These are phyloP conservation scores for Leishmania guyanensis DNA, from an alignment of 208 protist species.

Conservation along the genomic window DNA sequence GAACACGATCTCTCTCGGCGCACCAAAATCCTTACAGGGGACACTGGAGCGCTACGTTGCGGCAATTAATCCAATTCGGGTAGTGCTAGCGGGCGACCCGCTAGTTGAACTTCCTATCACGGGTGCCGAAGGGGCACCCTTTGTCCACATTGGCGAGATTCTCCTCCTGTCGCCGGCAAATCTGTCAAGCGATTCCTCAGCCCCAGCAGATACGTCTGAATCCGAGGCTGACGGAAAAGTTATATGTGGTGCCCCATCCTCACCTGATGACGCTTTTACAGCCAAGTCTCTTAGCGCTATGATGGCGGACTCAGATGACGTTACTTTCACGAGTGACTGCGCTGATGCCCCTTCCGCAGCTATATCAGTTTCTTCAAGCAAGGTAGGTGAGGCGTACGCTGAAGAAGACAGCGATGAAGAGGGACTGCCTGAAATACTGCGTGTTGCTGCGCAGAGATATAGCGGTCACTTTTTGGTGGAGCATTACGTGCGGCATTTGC, in stretches of 20 bases:
- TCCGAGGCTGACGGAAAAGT: background rate
- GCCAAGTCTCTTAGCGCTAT: conserved; percentile 32
- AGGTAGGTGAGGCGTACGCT: background rate
- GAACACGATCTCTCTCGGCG: conserved; percentile 76
- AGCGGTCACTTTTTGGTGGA: conserved; percentile 53
- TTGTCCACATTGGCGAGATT: conserved; percentile 84
- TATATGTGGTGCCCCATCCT: background rate
- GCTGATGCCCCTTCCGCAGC: background rate
- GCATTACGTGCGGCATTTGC: conserved; percentile 65
- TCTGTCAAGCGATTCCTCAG: background rate
- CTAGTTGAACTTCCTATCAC: conserved; percentile 82
- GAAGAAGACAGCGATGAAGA: conserved; percentile 14
- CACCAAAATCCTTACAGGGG: conserved; percentile 63
- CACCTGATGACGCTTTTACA: conserved; percentile 17
- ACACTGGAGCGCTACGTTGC: conserved; percentile 69
- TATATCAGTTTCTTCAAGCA: background rate
- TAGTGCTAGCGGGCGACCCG: conserved; percentile 81
- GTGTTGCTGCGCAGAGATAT: conserved; percentile 48
- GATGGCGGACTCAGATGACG: background rate
- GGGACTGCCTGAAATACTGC: conserved; percentile 5
- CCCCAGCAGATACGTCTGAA: too few relatives aligned
- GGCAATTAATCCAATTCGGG: conserved; percentile 71
- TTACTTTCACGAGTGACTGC: background rate
- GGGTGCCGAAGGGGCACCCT: conserved; percentile 67
- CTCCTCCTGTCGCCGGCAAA: conserved; percentile 46